phyloP scores from a whole-genome alignment of 2,329 filamentous ascomycete genomes.

The Alternaria burnsii region DNA sequence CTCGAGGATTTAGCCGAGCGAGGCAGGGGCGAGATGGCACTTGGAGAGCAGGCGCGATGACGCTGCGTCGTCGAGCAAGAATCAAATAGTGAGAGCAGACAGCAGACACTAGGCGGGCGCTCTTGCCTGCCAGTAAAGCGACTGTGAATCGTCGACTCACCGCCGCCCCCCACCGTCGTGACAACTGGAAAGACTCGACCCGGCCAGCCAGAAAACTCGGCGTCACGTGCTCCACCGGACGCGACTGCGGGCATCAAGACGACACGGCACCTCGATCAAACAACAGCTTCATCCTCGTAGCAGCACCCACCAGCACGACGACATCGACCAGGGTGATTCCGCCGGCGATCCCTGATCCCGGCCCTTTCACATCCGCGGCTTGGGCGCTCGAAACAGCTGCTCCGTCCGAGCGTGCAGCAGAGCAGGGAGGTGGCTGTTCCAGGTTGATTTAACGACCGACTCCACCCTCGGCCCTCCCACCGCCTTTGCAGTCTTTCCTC shows the following conservation, averaged over 20 bases:
- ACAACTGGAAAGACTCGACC: neutral
- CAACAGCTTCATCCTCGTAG: neutral
- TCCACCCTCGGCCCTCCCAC: slow-evolving; percentile 39
- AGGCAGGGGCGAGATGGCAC: slow-evolving; percentile 2
- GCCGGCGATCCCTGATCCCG: slow-evolving; percentile 41
- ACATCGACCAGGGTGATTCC: slow-evolving; percentile 8
- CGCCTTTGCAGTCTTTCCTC: slow-evolving; percentile 22
- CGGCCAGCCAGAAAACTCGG: neutral
- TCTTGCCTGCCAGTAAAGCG: neutral
- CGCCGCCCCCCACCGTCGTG: neutral
- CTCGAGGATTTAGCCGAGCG: slow-evolving; percentile 37
- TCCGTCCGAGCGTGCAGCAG: slow-evolving; percentile 41
- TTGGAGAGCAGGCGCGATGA: slow-evolving; percentile 7
- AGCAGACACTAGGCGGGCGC: neutral
- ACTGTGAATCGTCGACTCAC: neutral
- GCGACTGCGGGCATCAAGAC: slow-evolving; percentile 5
- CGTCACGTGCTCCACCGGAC: slow-evolving; percentile 34
- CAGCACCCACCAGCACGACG: neutral
- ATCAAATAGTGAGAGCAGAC: neutral
- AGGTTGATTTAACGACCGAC: slow-evolving; percentile 51
- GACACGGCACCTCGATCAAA: neutral
- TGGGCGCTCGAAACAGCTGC: slow-evolving; percentile 37
- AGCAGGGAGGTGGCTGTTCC: slow-evolving; percentile 48
- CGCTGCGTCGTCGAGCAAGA: neutral
- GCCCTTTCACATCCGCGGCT: slow-evolving; percentile 38